Base-by-base conservation (phyloP, 495 filamentous ascomycete genomes). In the Penicillium herquei region DNA sequence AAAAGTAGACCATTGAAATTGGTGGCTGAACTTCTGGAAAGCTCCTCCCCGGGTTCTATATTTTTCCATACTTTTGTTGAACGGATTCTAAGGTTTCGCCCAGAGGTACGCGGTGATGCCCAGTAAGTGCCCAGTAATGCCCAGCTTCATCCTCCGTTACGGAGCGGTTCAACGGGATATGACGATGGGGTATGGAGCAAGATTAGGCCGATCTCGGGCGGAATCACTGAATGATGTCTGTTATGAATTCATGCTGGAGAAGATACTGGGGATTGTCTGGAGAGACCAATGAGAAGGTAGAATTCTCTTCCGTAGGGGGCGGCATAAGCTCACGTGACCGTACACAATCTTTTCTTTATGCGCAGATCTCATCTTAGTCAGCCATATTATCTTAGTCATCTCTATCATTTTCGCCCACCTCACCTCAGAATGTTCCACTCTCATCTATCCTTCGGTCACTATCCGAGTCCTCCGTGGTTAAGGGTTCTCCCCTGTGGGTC, bases 401-500 rank as follows among this genome's bases (percentile, higher is more conserved):
- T 37, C 12, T 10, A 10, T 13, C 34, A 13, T 37, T 37, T 13
- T 37, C 34, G 9, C 6, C 9, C 34, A 37, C 6, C 2, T 37
- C 34, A 37, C 34, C 12, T 37, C 12, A 37, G 9, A 39, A 30
- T 31, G 17, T 46, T 26, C 5, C 16, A 11, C 8, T 14, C 32
- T 12, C 31, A 49, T 17, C n/a, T 6, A 21, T 34, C 8, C 2
- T 17, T 61, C 61, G 64, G 61, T 52, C 53, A 55, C 30, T 37
- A 33, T 49, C 55, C 53, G 64, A 39, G 51, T 52, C 50, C 49
- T 11, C 45, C 2, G 31, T 49, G 64, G 61, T 59, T 59, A 67
- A 64, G 61, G 56, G 55, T 62, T 63, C 57, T 50, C 58, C 61
- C 64, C 54, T 39, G 42, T 53, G 18, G 14, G 34, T 12, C 34